Base-by-base conservation (phyloP, 345 rosid species). In the Hibiscus trionum region DNA sequence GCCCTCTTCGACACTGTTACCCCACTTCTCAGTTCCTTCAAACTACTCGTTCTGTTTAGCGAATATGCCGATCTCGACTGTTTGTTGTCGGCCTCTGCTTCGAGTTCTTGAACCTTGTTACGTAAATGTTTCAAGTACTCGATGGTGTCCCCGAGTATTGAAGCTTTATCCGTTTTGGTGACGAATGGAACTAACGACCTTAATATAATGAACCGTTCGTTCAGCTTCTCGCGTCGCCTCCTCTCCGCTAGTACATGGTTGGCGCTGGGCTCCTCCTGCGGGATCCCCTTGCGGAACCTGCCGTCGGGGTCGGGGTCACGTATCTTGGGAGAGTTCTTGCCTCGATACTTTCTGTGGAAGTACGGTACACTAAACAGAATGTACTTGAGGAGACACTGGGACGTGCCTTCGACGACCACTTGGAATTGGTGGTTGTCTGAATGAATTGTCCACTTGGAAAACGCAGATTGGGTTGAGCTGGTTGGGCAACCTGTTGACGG, bases 81-180 rank as follows among this genome's bases (percentile, higher is more conserved):
- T 14, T 77, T 80, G 2, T 50, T 68, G 52, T 87, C 88, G 1
- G 47, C 68, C 84, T 93, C 92, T 79, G 84, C 31, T 79, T 91
- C 99, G 5, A 96, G 80, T 66, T 96, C 99, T 73, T 89, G 91
- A 15, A 93, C 84, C 81, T 88, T 91, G 74, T 86, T 86, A 9
- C 86, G 78, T 5, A 96, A 81, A 72, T 96, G 99, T 77, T 96
- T 93, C 81, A 96, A 85, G 72, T 93, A 96, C 81, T 93, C 96
- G 1, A 96, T 96, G 5, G 99, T 89, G 81, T 96, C 99, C 3
- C 98, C 99, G 7, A 96, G 76, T 70, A 96, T 93, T 3, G 99
- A 96, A 4, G 93, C 97, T 84, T 96, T 96, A 83, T 96, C 99
- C 98, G 93, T 93, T 75, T 96, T 96, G 11, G 99, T 93, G 46